These are phyloP conservation scores for Ceratocystis variospora DNA, from an alignment of 2,329 filamentous ascomycete genomes.

Conservation along the genomic window DNA sequence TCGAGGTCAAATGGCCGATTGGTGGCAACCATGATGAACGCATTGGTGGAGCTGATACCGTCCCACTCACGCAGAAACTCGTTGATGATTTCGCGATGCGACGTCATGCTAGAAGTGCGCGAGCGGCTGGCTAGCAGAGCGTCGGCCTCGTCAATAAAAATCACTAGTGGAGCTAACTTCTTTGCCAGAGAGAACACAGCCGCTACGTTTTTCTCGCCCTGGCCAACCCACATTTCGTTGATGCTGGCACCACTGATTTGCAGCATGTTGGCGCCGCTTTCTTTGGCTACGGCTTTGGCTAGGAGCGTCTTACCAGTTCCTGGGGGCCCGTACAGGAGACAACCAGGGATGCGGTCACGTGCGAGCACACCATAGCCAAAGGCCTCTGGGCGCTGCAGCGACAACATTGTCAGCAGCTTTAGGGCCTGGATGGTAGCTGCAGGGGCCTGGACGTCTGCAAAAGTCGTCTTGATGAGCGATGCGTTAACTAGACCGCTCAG, in stretches of 20 bases:
- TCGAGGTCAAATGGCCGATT: slow-evolving; percentile 93
- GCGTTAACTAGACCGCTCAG: slow-evolving; percentile 71
- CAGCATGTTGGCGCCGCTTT: slow-evolving; percentile 58
- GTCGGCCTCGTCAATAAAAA: slow-evolving; percentile 96
- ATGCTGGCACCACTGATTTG: slow-evolving; percentile 84
- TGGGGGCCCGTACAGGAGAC: slow-evolving; percentile 76
- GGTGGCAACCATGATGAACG: slow-evolving; percentile 97
- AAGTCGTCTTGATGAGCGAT: slow-evolving; percentile 71
- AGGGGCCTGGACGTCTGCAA: slow-evolving; percentile 72
- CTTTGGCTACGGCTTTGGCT: slow-evolving; percentile 54
- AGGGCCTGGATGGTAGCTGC: slow-evolving; percentile 73
- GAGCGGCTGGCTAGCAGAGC: slow-evolving; percentile 72
- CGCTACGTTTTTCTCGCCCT: slow-evolving; percentile 89
- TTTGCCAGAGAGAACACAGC: slow-evolving; percentile 84
- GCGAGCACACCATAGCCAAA: slow-evolving; percentile 91
- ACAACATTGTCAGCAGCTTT: slow-evolving; percentile 77
- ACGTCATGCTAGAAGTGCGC: slow-evolving; percentile 49
- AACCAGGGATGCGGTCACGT: slow-evolving; percentile 78
- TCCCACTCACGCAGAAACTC: slow-evolving; percentile 97
- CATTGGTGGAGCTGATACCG: slow-evolving; percentile 64
- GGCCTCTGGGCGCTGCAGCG: slow-evolving; percentile 77
- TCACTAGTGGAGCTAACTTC: slow-evolving; percentile 79
- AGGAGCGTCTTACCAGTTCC: slow-evolving; percentile 63
- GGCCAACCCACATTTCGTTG: slow-evolving; percentile 92
- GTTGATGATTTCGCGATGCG: slow-evolving; percentile 82